Percentiles rank a stretch among this genome's conserved stretches.
These are phyloP conservation scores for Garcia nutans DNA, from an alignment of 345 rosid species.

Conservation along the genomic window DNA sequence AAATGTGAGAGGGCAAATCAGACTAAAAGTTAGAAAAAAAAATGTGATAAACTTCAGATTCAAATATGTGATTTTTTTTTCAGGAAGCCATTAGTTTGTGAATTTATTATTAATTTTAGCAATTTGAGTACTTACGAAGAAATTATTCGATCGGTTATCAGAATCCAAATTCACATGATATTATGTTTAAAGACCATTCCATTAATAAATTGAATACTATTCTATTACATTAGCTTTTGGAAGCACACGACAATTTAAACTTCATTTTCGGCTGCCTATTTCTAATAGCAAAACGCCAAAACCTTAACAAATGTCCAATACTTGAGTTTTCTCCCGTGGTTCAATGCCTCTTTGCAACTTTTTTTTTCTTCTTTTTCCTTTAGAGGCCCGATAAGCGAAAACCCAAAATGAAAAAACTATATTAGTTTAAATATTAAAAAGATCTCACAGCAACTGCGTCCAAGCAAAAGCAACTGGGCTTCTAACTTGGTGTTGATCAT, in stretches of 20 bases:
- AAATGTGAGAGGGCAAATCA: too few species aligned
- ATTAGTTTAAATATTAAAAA: too few species aligned
- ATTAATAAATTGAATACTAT: not conserved
- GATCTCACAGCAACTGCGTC: constrained; percentile 40
- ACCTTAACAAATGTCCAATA: not conserved
- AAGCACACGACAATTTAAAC: not conserved
- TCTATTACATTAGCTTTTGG: not conserved
- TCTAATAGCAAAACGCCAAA: constrained; percentile 11
- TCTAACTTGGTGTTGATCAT: constrained; percentile 59
- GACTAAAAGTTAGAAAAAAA: too few species aligned
- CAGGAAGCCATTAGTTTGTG: too few species aligned
- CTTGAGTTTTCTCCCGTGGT: not conserved
- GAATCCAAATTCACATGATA: not conserved
- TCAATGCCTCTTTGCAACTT: not conserved
- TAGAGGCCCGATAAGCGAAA: not conserved
- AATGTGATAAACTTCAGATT: too few species aligned
- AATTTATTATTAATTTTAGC: too few species aligned
- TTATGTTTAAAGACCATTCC: not conserved
- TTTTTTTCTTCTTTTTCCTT: not conserved
- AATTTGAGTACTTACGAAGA: too few species aligned
- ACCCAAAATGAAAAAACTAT: not conserved
- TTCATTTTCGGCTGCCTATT: not conserved
- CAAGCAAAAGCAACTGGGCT: constrained; percentile 81
- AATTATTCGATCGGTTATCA: not conserved
- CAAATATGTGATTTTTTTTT: too few species aligned